Base-by-base conservation (phyloP, 345 rosid genomes). In the Raphanus sativus region DNA sequence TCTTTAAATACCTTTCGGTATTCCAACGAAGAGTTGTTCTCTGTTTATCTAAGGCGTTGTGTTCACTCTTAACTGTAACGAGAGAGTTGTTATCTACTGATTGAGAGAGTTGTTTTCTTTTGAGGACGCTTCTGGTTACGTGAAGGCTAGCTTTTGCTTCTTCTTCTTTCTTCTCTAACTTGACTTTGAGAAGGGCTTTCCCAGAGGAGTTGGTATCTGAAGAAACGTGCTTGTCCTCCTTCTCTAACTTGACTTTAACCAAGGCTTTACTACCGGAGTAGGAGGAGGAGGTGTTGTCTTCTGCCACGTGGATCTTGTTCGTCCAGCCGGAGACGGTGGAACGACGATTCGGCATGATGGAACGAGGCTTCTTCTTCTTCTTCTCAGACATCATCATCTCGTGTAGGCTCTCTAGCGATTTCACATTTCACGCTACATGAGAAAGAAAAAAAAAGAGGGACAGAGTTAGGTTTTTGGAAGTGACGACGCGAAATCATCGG, bases 11-110 rank as follows among this genome's bases (percentile, higher is more conserved):
- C 98, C 98, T 90, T 62, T 89, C 90, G 9, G 50, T 62, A 48
- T 89, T 84, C 98, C 98, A 91, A 75, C 97, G 85, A 34, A 80
- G 79, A 0, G 69, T 34, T 15, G 71, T 50, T 50, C 67, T 84
- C 74, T 79, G 54, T 56, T 1, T 62, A 67, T 83, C 63, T 13
- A 17, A 58, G 66, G 29, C 29, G 32, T 26, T 62, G 52, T 45
- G 5, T 55, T 63, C 75, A 21, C 34, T 81, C 55, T 55, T 48
- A 13, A 63, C 80, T 0, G 67, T 65, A 58, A 45, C 15, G 60
- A 81, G 77, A 65, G 77, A 66, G 67, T 36, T 79, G 45, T 34
- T 34, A 1, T 34, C 80, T 42, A 83, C 84, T 52, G 69, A 13
- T 12, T 74, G 24, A 11, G 82, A 5, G 70, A 61, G 82, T 4